These are phyloP conservation scores for Claviceps paspali DNA, from an alignment of 2,329 filamentous ascomycete species.

Conservation along the genomic window DNA sequence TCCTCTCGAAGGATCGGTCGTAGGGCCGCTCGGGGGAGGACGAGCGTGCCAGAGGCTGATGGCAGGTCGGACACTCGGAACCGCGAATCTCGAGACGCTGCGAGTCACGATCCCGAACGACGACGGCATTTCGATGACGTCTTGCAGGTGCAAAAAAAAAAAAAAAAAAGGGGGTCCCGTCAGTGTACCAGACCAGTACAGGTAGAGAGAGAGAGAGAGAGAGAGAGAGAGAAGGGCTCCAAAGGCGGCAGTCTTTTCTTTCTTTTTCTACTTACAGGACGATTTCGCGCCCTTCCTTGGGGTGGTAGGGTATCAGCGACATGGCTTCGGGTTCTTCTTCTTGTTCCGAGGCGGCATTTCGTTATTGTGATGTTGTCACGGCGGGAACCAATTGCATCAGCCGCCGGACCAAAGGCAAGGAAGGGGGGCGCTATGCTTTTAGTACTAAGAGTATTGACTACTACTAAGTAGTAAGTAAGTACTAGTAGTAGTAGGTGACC, in stretches of 20 bases:
- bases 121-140: slow-evolving; percentile 82
- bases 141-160: no score
- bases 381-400: no score
- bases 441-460: no score
- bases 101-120: slow-evolving; percentile 76
- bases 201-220: no score
- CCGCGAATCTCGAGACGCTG: slow-evolving; percentile 71
- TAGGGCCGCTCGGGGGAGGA: slow-evolving; percentile 33
- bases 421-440: no score
- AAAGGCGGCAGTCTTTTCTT: no score
- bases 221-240: no score
- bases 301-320: slow-evolving; percentile 65
- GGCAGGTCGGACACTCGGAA: slow-evolving; percentile 81
- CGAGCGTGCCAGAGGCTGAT: slow-evolving; percentile 46
- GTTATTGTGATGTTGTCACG: neutral
- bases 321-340: slow-evolving; percentile 15
- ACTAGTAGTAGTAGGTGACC: no score
- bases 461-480: no score
- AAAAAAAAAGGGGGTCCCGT: no score
- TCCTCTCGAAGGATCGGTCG: slow-evolving; percentile 24
- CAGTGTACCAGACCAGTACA: no score
- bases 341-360: slow-evolving; percentile 1
- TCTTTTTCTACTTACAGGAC: slow-evolving; percentile 68
- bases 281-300: slow-evolving; percentile 59
- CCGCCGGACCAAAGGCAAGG: no score